These are phyloP conservation scores for Nicotiana attenuata DNA, from an alignment of 257 asterid species.

Conservation along the genomic window DNA sequence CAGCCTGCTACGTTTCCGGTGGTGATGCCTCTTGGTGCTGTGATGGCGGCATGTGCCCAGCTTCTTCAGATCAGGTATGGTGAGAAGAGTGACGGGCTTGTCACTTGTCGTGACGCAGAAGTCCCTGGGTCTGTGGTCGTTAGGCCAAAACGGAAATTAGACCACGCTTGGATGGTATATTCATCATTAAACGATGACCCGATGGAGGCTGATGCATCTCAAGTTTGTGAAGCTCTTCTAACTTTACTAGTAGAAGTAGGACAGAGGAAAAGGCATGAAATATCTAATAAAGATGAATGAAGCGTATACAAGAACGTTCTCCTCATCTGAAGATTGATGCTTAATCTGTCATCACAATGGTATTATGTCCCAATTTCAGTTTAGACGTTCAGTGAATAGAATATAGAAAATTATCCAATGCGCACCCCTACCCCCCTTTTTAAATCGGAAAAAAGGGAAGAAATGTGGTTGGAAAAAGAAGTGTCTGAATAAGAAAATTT, in stretches of 20 bases:
- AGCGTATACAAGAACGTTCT: background rate
- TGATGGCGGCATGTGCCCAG: conserved; percentile 98
- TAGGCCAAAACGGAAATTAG: conserved; percentile 72
- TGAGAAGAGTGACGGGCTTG: conserved; percentile 93
- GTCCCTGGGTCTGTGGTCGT: conserved; percentile 92
- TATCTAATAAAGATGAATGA: conserved; percentile 48
- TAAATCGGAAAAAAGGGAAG: background rate
- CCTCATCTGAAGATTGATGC: background rate
- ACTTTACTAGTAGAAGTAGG: conserved; percentile 74
- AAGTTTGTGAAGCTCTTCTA: conserved; percentile 89
- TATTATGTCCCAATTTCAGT: background rate
- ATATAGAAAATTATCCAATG: background rate
- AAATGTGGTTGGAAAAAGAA: background rate
- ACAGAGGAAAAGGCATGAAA: conserved; percentile 40
- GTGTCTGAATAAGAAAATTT: background rate
- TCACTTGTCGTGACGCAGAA: conserved; percentile 93
- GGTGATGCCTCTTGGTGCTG: conserved; percentile 95
- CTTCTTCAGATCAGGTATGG: conserved; percentile 87
- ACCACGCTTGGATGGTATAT: conserved; percentile 99
- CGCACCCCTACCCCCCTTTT: background rate
- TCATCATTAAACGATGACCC: conserved; percentile 72
- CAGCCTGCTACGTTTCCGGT: conserved; percentile 68
- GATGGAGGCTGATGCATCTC: conserved; percentile 74
- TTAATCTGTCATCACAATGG: background rate
- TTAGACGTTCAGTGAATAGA: background rate